Percentiles rank a stretch among this genome's conserved stretches.
Evolutionary conservation across 148 eudicot genomes (phyloP).

Genomic region (Vaccinium macrocarpon): DNA sequence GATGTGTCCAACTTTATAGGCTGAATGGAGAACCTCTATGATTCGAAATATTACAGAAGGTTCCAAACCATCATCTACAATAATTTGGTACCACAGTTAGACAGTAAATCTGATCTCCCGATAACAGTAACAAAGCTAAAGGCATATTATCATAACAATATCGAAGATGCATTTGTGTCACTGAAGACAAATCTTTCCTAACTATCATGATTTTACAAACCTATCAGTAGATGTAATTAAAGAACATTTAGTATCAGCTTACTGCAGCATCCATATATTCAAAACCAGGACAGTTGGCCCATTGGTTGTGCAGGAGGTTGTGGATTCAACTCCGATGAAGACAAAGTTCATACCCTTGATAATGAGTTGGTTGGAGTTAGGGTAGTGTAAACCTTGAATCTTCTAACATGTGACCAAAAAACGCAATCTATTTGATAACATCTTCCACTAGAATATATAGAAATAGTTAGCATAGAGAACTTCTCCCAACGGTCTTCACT

Average conservation of each 20-base stretch:
- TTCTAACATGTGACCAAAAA: neutral
- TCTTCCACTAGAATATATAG: neutral
- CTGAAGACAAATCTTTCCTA: neutral
- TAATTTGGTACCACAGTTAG: neutral
- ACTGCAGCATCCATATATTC: constrained; percentile 2
- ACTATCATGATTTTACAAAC: neutral
- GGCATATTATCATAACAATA: neutral
- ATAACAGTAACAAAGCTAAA: neutral
- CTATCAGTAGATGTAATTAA: neutral
- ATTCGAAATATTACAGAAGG: constrained; percentile 58
- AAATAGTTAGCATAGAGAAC: neutral
- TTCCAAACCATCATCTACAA: constrained; percentile 67
- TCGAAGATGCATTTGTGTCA: neutral
- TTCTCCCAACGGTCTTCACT: too few species aligned
- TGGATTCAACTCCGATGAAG: neutral
- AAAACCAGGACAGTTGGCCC: neutral
- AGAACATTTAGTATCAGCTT: neutral
- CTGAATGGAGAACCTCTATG: constrained; percentile 68
- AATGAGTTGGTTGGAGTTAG: neutral
- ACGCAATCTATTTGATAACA: neutral
- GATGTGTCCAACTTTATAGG: constrained; percentile 72
- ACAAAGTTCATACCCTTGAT: neutral
- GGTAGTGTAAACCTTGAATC: neutral
- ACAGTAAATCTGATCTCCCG: neutral
- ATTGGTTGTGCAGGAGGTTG: neutral